These are phyloP conservation scores for Rasamsonia emersonii DNA, from an alignment of 2,329 filamentous ascomycete species.

Conservation along the genomic window DNA sequence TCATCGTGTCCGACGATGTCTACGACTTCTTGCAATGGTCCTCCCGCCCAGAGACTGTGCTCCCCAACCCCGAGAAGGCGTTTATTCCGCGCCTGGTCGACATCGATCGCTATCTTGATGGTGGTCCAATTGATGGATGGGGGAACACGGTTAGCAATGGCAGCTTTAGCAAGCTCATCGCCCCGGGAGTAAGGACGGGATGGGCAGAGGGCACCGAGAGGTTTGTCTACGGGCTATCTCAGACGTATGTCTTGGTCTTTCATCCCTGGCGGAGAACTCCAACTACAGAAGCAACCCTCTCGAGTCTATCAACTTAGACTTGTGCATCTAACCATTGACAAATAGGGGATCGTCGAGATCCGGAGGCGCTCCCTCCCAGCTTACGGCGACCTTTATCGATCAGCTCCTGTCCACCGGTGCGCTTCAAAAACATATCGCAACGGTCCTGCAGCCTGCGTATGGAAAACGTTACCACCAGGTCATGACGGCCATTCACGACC, in stretches of 20 bases:
- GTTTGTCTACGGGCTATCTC: conserved; percentile 50
- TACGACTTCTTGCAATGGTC: conserved; percentile 90
- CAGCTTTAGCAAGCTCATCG: conserved; percentile 80
- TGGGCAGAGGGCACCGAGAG: conserved; percentile 70
- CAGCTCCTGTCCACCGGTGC: conserved; percentile 45
- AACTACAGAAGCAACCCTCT: not conserved
- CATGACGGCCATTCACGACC: conserved; percentile 48
- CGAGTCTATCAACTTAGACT: conserved; percentile 13
- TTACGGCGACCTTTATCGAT: conserved; percentile 49
- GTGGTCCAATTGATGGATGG: conserved; percentile 54
- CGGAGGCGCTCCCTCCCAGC: conserved; percentile 52
- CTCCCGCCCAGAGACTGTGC: conserved; percentile 17
- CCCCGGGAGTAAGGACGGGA: conserved; percentile 74
- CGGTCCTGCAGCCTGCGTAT: conserved; percentile 49
- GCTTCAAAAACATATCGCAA: conserved; percentile 45
- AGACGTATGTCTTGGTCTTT: conserved; percentile 41
- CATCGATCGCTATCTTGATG: conserved; percentile 61
- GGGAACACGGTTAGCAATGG: conserved; percentile 80
- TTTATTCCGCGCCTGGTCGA: conserved; percentile 66
- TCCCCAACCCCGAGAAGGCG: conserved; percentile 28
- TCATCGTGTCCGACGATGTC: conserved; percentile 85
- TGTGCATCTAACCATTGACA: no score
- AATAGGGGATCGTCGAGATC: conserved; percentile 49
- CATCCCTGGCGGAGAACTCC: no score
- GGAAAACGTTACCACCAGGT: conserved; percentile 46